Base-by-base conservation (phyloP, 2,329 filamentous ascomycete species). In the Diaporthe ilicicola region DNA sequence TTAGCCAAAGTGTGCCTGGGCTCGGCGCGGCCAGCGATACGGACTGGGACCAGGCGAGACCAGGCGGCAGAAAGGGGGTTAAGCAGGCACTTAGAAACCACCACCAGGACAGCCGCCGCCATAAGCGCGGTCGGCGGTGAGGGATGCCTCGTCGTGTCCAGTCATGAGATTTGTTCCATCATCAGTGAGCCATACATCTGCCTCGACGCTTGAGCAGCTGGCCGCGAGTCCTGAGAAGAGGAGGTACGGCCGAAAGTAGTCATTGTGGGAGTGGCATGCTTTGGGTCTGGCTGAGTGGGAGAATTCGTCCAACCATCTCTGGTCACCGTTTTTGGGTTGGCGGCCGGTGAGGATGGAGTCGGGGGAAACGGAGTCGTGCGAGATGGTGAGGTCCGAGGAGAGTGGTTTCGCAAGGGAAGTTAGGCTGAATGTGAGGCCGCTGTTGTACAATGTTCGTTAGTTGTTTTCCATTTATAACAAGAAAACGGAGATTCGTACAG, bases 191-290 rank as follows among this genome's bases (percentile, higher is more conserved):
- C 90, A 93, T 27, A 93, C 87, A 76, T 94, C 92, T 2, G 90
- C 91, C 79, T 93, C 91, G 5, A 92, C 83, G 9, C 90, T 87
- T 6, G 88, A 87, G 74, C 89, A 92, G 8, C 90, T 88, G 5
- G 86, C 85, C 17, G 82, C 79, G 1, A 91, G 78, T 22, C 91
- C 91, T 17, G 89, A 88, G 74, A 88, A 90, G 2, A 94, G 82
- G 0, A 91, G 91, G 0, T 87, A 82, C 17, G 82, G 82, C 53
- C 89, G 86, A 88, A 89, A 91, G 78, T 93, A 93, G 78, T 93
- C 91, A 74, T 93, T 93, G 77, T 93, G 91, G 1, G 87, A 90
- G 77, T 92, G 90, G 73, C 89, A 91, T 2, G 51, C 51, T 13
- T 27, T 54, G 27, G 51, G 27, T 27, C n/a, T 54, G 3, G n/a